Evolutionary conservation across 78 protist genomes (phyloP), one percentile per base, ranked within the genome.

Genomic region (Chrysochromulina tobinii): DNA sequence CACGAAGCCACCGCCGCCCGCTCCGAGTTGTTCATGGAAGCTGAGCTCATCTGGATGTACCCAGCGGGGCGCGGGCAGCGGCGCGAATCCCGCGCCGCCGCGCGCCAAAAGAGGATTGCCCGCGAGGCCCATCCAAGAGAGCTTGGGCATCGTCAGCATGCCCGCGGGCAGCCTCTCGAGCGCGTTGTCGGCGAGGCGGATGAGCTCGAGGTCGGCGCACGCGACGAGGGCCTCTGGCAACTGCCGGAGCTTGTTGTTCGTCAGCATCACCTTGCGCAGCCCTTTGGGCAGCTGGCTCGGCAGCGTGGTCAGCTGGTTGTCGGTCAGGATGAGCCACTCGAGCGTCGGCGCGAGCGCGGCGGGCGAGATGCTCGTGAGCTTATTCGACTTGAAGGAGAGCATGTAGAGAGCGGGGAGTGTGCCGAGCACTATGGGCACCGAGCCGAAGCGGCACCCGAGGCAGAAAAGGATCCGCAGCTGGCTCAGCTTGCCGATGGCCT

Each of bases 381-480:
- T 23, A 53, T 72, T 72, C 81, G 81, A 72, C 53, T 72, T 72
- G 81, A 72, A 72, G 15, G 54, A 38, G 17, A 72, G 81, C 81
- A 72, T 72, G 51, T 21, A 68, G 48, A 68, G 77, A 27, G 48
- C 8, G 14, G 77, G 77, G 21, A 68, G 50, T 11, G 8, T 21
- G 77, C 77, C 48, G 51, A 68, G 77, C 77, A 68, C 77, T 3
- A 5, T 0, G 50, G 77, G 77, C 50, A 68, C n/a, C 17, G 69
- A 7, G 23, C 12, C 12, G 64, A 59, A 59, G 23, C 12, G 7
- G 64, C 12, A 14, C 64, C 69, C 69, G 69, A 64, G 69, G 69
- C 69, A 15, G 20, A 64, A 64, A 20, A 64, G 69, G 69, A 20
- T 64, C 20, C 69, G 15, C 25, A 64, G 69, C 69, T 6, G 20